Percentiles rank a stretch among this genome's conserved stretches.
Evolutionary conservation across 2,329 filamentous ascomycete genomes (phyloP).

Genomic region (Pleurostoma richardsiae): DNA sequence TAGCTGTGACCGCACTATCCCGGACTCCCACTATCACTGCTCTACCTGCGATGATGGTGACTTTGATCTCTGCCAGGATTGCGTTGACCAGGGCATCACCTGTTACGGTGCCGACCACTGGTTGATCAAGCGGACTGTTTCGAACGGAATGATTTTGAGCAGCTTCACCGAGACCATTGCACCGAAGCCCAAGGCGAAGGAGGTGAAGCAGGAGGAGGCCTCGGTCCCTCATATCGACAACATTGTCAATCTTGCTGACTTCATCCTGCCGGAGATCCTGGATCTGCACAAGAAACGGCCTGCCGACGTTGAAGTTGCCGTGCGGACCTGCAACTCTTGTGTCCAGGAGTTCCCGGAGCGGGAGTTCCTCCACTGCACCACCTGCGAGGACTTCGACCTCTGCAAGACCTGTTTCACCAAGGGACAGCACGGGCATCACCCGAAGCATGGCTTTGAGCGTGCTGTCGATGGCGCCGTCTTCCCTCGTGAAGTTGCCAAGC

Average conservation of each 20-base stretch:
- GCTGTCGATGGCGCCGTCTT: constrained; percentile 60
- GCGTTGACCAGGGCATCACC: constrained; percentile 68
- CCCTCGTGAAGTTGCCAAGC: constrained; percentile 54
- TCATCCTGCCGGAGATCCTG: constrained; percentile 4
- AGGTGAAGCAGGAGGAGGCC: constrained; percentile 2
- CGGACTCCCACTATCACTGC: constrained; percentile 88
- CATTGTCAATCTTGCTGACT: background rate
- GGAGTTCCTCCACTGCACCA: constrained; percentile 78
- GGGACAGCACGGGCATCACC: constrained; percentile 84
- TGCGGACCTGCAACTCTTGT: constrained; percentile 67
- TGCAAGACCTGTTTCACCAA: constrained; percentile 76
- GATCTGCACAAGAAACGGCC: constrained; percentile 10
- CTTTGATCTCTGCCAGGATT: constrained; percentile 84
- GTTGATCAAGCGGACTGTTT: constrained; percentile 86
- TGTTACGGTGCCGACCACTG: constrained; percentile 81
- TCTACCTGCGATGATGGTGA: constrained; percentile 89
- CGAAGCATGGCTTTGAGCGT: constrained; percentile 73
- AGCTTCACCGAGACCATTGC: constrained; percentile 80
- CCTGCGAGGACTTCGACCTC: constrained; percentile 87
- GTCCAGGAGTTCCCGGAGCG: constrained; percentile 67
- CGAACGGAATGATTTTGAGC: constrained; percentile 72
- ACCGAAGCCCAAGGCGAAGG: constrained; percentile 48
- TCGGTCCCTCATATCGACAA: constrained; percentile 4
- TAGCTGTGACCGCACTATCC: constrained; percentile 72
- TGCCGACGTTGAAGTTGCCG: constrained; percentile 11